A percentile compares a stretch with the other conserved stretches of the same genome.
These are phyloP conservation scores for Mangifera indica DNA, from an alignment of 345 rosid genomes.

Conservation along the genomic window DNA sequence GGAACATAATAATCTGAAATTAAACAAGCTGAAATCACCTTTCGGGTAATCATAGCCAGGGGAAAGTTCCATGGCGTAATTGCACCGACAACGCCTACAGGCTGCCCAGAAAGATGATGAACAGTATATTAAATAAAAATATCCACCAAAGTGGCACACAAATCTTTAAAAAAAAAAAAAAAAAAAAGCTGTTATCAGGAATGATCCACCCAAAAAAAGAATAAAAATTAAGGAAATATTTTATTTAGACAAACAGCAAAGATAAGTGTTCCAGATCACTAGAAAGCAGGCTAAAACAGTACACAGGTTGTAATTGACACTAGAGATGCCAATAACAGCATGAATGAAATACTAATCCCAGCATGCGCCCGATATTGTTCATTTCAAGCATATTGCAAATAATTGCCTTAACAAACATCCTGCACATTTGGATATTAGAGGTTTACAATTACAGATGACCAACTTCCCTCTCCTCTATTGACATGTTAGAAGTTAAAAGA, in stretches of 20 bases:
- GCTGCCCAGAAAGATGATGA: conserved; percentile 49
- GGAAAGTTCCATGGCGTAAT: conserved; percentile 99
- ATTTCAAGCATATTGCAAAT: too few species aligned
- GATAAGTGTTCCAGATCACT: not conserved
- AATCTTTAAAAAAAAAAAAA: conserved; percentile 4
- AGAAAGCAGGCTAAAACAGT: not conserved
- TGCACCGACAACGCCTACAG: conserved; percentile 95
- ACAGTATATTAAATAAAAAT: conserved; percentile 11
- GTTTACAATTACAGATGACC: not conserved
- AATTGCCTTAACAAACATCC: not conserved
- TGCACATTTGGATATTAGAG: not conserved
- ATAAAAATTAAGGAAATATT: not conserved
- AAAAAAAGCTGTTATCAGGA: not conserved
- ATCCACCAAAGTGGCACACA: not conserved
- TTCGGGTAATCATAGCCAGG: conserved; percentile 96
- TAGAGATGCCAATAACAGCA: not conserved
- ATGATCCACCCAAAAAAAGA: not conserved
- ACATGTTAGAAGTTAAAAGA: not conserved
- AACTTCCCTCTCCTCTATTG: not conserved
- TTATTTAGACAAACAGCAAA: not conserved
- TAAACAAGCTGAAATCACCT: conserved; percentile 51
- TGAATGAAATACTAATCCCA: not conserved
- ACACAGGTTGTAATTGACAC: not conserved
- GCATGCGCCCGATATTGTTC: not conserved
- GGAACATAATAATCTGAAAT: conserved; percentile 6